Conservation (phyloP, 768 basidiomycete genomes). For the Kwoniella dejecticola region DNA sequence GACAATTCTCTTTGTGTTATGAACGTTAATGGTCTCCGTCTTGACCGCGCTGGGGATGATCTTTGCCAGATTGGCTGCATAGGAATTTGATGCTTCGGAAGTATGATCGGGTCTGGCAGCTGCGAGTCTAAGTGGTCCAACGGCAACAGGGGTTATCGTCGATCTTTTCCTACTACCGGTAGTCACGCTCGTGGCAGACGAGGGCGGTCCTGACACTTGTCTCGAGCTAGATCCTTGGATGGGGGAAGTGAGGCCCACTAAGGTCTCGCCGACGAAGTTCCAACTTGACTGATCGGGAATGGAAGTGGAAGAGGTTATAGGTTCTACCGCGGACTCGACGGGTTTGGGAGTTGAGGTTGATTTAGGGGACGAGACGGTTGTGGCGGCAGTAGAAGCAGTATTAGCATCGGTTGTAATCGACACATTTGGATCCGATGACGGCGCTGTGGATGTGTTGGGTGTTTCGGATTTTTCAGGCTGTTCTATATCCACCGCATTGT, state of each 20-base stretch:
- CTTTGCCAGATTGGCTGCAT: neutral
- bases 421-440: conserved; percentile 8
- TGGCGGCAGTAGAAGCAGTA: conserved; percentile 9
- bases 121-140: conserved; percentile 5
- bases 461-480: neutral
- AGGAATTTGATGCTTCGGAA: conserved; percentile 14
- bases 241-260: conserved; percentile 33
- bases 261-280: conserved; percentile 33
- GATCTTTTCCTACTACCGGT: neutral
- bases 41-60: conserved; percentile 15
- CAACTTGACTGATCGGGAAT: neutral
- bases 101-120: conserved; percentile 8
- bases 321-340: neutral
- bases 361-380: conserved; percentile 19
- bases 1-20: conserved; percentile 7
- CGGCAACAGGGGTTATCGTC: neutral
- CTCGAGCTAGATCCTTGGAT: conserved; percentile 5
- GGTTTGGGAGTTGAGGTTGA: conserved; percentile 23
- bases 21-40: neutral
- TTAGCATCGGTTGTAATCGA: conserved; percentile 12
- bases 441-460: neutral
- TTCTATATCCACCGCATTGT: neutral
- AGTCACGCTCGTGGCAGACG: neutral
- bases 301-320: neutral
- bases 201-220: conserved; percentile 8